A percentile compares a stretch with the other conserved stretches of the same genome.
phyloP scores from a whole-genome alignment of 495 filamentous ascomycete genomes.

The Mycothermus thermophilus region DNA sequence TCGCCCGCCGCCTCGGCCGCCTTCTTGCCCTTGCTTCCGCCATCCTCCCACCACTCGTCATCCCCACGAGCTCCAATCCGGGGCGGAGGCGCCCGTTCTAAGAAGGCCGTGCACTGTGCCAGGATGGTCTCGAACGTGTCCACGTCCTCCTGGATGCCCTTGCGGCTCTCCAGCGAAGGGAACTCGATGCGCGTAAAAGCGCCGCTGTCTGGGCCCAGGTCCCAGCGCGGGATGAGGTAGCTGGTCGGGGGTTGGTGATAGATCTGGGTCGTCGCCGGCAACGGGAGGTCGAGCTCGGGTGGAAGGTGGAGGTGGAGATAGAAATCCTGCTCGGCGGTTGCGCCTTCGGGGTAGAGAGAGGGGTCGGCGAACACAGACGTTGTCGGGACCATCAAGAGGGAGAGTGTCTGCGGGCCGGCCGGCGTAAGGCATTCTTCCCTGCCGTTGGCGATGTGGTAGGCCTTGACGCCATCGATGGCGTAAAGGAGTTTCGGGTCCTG shows the following conservation, averaged over 20 bases:
- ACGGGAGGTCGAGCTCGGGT: conserved; percentile 80
- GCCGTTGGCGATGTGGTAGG: conserved; percentile 80
- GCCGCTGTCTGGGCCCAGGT: conserved; percentile 69
- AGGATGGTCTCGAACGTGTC: conserved; percentile 96
- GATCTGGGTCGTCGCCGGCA: conserved; percentile 88
- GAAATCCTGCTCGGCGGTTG: conserved; percentile 72
- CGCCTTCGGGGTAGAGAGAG: conserved; percentile 39
- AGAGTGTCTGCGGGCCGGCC: conserved; percentile 76
- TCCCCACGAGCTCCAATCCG: conserved; percentile 11
- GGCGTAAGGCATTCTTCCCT: conserved; percentile 69
- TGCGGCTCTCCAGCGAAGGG: conserved; percentile 51
- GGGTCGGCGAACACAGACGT: conserved; percentile 55
- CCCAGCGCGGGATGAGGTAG: conserved; percentile 90
- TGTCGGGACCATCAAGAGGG: conserved; percentile 86
- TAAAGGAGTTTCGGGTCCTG: conserved; percentile 71
- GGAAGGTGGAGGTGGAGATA: conserved; percentile 88
- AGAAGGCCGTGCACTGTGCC: conserved; percentile 87
- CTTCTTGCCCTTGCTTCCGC: conserved; percentile 19
- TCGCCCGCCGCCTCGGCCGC: conserved; percentile 28
- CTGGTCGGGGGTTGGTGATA: conserved; percentile 80
- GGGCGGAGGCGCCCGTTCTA: conserved; percentile 58
- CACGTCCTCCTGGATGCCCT: conserved; percentile 74
- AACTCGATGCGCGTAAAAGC: conserved; percentile 89
- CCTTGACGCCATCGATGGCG: conserved; percentile 68
- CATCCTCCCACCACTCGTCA: conserved; percentile 7